These are phyloP conservation scores for Clarireedia paspali DNA, from an alignment of 2,329 filamentous ascomycete species.

Conservation along the genomic window DNA sequence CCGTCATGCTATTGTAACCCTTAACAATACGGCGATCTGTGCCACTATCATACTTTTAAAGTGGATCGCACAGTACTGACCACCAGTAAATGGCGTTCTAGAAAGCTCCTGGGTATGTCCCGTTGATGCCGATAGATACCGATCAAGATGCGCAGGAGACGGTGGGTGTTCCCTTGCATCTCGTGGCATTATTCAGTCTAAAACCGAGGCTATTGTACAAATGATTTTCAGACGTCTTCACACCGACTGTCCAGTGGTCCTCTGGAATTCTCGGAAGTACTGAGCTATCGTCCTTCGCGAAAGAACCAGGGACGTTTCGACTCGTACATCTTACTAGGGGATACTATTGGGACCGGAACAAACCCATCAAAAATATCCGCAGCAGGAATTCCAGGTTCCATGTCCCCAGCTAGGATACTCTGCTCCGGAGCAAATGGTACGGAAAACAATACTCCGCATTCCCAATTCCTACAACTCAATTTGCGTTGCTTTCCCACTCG, in stretches of 20 bases:
- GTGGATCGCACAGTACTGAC: too few species aligned
- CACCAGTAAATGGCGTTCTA: too few species aligned
- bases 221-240: too few species aligned
- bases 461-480: slow-evolving; percentile 87
- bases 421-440: not conserved
- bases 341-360: slow-evolving; percentile 57
- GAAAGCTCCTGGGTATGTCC: too few species aligned
- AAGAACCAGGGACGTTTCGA: slow-evolving; percentile 25
- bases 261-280: not conserved
- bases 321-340: slow-evolving; percentile 41
- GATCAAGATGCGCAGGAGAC: too few species aligned
- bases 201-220: too few species aligned
- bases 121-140: too few species aligned
- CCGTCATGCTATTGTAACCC: too few species aligned
- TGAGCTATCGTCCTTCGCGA: slow-evolving; percentile 8
- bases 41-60: too few species aligned
- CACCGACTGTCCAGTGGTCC: not conserved
- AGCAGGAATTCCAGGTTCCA: slow-evolving; percentile 15
- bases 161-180: too few species aligned
- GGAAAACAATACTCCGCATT: slow-evolving; percentile 77
- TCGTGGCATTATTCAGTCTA: too few species aligned
- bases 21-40: too few species aligned
- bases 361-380: slow-evolving; percentile 41
- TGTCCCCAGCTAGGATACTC: not conserved
- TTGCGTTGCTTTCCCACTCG: slow-evolving; percentile 59